Evolutionary conservation across 148 eudicot genomes (phyloP).

Genomic region (Rhododendron kiyosumense): DNA sequence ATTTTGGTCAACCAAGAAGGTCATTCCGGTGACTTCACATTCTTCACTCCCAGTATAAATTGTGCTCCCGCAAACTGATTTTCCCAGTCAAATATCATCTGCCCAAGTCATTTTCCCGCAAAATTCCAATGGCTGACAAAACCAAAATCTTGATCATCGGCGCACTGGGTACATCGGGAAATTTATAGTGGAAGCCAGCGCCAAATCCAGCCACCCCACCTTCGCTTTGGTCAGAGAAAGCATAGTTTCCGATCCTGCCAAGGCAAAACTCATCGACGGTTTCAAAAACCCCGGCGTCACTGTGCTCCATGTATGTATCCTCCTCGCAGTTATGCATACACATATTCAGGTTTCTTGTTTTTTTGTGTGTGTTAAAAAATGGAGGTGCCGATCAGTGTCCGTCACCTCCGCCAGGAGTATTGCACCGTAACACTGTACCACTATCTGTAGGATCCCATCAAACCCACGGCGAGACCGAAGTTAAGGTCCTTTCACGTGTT

Average conservation of each 20-base stretch:
- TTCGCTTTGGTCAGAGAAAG: conserved; percentile 38
- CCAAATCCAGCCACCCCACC: conserved; percentile 46
- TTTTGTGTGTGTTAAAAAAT: neutral
- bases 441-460: too few relatives aligned
- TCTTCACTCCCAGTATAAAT: too few relatives aligned
- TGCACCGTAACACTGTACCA: too few relatives aligned
- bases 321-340: neutral
- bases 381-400: too few relatives aligned
- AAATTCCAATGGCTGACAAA: conserved; percentile 30
- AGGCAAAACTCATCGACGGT: conserved; percentile 26
- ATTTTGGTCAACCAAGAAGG: neutral
- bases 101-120: neutral
- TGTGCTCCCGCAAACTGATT: too few relatives aligned
- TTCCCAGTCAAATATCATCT: neutral
- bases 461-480: too few relatives aligned
- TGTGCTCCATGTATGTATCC: conserved; percentile 29
- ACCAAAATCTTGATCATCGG: conserved; percentile 59
- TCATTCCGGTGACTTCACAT: neutral
- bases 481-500: too few relatives aligned
- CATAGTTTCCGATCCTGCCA: conserved; percentile 28
- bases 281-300: conserved; percentile 41
- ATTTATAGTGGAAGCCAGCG: conserved; percentile 45
- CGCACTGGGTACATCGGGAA: conserved; percentile 59
- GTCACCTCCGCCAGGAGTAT: too few relatives aligned
- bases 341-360: neutral